Evolutionary conservation across 1,284 basidiomycete species (phyloP).

Genomic region (Gymnopus androsaceus): DNA sequence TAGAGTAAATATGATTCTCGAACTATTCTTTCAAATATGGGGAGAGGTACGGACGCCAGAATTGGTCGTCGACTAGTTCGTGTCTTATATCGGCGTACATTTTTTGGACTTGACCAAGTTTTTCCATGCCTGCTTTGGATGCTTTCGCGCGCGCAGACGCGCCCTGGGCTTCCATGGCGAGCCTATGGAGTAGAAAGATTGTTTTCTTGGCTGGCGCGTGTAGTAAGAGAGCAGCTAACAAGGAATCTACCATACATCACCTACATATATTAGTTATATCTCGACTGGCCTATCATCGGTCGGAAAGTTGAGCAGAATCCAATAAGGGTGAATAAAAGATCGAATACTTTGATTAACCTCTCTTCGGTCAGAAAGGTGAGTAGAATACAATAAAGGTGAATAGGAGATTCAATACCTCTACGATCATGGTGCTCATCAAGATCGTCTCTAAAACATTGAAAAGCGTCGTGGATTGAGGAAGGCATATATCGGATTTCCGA

Average conservation of each 20-base stretch:
- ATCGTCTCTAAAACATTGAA: slow-evolving; percentile 56
- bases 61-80: slow-evolving; percentile 72
- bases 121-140: slow-evolving; percentile 53
- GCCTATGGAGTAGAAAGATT: slow-evolving; percentile 91
- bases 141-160: slow-evolving; percentile 35
- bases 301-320: slow-evolving; percentile 3
- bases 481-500: slow-evolving; percentile 21
- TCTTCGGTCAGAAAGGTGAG: slow-evolving; percentile 41
- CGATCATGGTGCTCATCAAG: slow-evolving; percentile 77
- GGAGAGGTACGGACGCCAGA: slow-evolving; percentile 56
- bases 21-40: neutral
- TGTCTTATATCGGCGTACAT: slow-evolving; percentile 65
- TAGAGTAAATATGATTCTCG: neutral
- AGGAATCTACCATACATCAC: too few relatives aligned
- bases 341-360: slow-evolving; percentile 78
- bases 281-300: slow-evolving; percentile 59
- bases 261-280: slow-evolving; percentile 92
- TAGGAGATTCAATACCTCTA: slow-evolving; percentile 49
- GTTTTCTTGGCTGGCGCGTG: slow-evolving; percentile 94
- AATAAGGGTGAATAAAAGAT: slow-evolving; percentile 14
- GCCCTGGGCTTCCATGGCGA: slow-evolving; percentile 51
- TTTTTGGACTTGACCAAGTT: slow-evolving; percentile 70
- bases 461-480: slow-evolving; percentile 45
- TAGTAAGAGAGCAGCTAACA: too few relatives aligned
- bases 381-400: neutral